Evolutionary conservation across 2,329 filamentous ascomycete species (phyloP).

Genomic region (Alternaria postmessia): DNA sequence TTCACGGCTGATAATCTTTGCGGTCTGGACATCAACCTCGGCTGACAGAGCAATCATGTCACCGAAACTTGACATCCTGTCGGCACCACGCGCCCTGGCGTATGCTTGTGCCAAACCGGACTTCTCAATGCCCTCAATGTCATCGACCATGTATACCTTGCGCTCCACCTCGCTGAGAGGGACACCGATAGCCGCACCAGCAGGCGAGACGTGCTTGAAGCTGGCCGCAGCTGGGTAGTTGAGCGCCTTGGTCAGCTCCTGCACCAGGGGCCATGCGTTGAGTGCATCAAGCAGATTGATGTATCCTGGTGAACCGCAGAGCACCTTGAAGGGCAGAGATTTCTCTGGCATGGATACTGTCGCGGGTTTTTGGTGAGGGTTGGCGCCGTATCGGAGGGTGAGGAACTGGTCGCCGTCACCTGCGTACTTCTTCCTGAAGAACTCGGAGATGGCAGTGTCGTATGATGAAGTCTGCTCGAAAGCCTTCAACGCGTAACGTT

Average conservation of each 20-base stretch:
- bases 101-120: constrained; percentile 93
- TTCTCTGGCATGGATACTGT: constrained; percentile 78
- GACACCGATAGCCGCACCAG: constrained; percentile 91
- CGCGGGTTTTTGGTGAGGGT: constrained; percentile 98
- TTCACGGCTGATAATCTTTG: constrained; percentile 97
- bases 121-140: constrained; percentile 86
- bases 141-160: constrained; percentile 98
- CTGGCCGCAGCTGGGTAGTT: constrained; percentile 90
- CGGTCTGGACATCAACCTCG: constrained; percentile 80
- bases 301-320: constrained; percentile 89
- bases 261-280: constrained; percentile 96
- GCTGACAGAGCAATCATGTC: constrained; percentile 95
- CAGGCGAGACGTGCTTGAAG: constrained; percentile 97
- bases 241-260: constrained; percentile 90
- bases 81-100: constrained; percentile 90
- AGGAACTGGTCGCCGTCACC: constrained; percentile 83
- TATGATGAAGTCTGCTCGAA: constrained; percentile 99
- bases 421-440: constrained; percentile 98
- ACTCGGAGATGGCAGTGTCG: constrained; percentile 91
- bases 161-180: constrained; percentile 86
- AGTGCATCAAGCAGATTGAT: constrained; percentile 97
- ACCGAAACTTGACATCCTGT: constrained; percentile 98
- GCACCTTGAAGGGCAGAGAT: constrained; percentile 91
- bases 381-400: constrained; percentile 90
- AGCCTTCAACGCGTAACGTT: constrained; percentile 92